phyloP scores from a whole-genome alignment of 2,329 filamentous ascomycete genomes.

The Clonostachys rhizophaga region DNA sequence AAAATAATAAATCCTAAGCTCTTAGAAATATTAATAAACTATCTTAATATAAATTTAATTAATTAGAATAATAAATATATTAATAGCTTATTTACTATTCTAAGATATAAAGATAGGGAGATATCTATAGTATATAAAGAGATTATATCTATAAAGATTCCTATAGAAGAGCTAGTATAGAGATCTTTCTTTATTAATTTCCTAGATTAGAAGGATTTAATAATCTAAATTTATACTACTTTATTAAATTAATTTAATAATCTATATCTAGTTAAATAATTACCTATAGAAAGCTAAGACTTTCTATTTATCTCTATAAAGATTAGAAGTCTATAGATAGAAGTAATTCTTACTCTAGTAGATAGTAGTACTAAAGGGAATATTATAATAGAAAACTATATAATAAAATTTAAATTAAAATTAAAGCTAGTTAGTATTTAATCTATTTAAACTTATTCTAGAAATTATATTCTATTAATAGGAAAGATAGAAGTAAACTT shows the following conservation, averaged over 20 bases:
- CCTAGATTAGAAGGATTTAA: constrained; percentile 2
- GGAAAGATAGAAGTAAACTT: too few species aligned
- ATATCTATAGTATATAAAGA: background rate
- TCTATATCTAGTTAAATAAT: background rate
- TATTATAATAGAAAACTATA: too few species aligned
- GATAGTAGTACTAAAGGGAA: too few species aligned
- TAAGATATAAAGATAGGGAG: constrained; percentile 1
- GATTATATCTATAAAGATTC: background rate
- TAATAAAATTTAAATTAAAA: background rate
- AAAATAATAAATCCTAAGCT: background rate
- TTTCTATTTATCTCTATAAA: constrained; percentile 4
- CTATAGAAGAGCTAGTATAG: constrained; percentile 12
- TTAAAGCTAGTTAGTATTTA: too few species aligned
- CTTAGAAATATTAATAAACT: background rate
- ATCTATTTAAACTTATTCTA: too few species aligned
- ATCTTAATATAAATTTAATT: background rate
- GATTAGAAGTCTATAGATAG: constrained; percentile 3
- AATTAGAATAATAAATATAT: background rate
- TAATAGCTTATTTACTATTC: background rate
- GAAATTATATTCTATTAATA: too few species aligned
- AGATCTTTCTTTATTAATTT: constrained; percentile 9
- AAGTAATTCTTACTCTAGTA: constrained; percentile 1
- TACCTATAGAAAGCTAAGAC: background rate
- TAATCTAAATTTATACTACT: constrained; percentile 8
- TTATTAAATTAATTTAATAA: constrained; percentile 1